Evolutionary conservation across 192 early-diverging fungal genomes (phyloP), one percentile per base, ranked within the genome.

Genomic region (Chytriomyces confervae): DNA sequence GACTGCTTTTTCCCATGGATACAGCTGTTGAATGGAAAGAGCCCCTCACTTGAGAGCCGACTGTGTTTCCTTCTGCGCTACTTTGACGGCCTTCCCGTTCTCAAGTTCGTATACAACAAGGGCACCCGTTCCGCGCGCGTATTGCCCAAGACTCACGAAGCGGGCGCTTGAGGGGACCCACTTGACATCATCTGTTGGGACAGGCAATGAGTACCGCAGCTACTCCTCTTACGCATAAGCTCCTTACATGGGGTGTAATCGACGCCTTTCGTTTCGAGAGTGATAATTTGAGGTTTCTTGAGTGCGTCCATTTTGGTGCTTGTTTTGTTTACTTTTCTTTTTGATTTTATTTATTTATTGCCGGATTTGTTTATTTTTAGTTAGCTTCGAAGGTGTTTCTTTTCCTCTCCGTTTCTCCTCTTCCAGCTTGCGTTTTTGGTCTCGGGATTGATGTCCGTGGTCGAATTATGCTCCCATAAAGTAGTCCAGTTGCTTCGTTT

Each of bases 111-210:
- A 92, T 8, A 91, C 76, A 29, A 86, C 65, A 18, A 93, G 66
- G 7, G 83, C 84, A 45, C 92, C 92, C 5, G 86, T 88, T 6
- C 90, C 89, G 11, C 86, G 79, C 7, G 86, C 66, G 61, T 83
- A 84, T 57, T 91, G 89, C 6, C 92, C 92, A 3, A 92, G 72
- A 11, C 87, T 84, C 24, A 92, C 92, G 57, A 92, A 82, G 20
- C 87, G 80, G 7, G 92, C 86, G 3, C 91, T 89, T 29, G 62
- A 69, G 24, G 92, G 92, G 10, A 93, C 76, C 92, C 92, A 93
- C 53, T 86, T 84, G 3, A 93, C 90, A 70, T 91, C 89, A 76
- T 90, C 72, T 74, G 53, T 61, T 20, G 16, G 13, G 47, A 16
- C 36, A 4, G 13, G 4, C 36, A 16, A 23, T 7, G 20, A 43